A percentile compares a stretch with the other conserved stretches of the same genome.
Conservation (phyloP, 2,329 filamentous ascomycete species). For the Trichoderma gracile region DNA sequence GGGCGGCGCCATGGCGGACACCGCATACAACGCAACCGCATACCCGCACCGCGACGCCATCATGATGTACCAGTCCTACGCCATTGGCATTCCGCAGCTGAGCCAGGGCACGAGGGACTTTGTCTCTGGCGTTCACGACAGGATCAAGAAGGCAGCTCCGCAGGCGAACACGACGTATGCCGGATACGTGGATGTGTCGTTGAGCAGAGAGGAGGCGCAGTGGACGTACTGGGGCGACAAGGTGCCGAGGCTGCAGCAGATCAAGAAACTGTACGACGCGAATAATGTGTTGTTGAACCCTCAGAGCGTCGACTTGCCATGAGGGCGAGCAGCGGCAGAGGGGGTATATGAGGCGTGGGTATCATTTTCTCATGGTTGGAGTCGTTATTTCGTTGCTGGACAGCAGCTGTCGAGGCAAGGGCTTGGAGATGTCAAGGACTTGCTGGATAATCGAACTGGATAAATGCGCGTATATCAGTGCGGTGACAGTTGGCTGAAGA, state of each 20-base stretch:
- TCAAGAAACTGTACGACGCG: constrained; percentile 57
- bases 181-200: constrained; percentile 60
- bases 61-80: constrained; percentile 65
- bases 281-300: constrained; percentile 59
- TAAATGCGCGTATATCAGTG: too few relatives aligned
- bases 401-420: neutral
- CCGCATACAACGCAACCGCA: constrained; percentile 56
- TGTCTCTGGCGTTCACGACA: constrained; percentile 52
- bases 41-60: constrained; percentile 65
- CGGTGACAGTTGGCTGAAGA: too few relatives aligned
- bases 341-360: neutral
- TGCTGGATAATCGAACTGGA: neutral
- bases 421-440: too few relatives aligned
- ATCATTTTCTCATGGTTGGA: neutral
- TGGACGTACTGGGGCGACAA: constrained; percentile 58
- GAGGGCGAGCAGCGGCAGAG: neutral
- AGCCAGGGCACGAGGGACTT: constrained; percentile 51
- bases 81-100: constrained; percentile 50
- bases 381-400: neutral
- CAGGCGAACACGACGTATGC: constrained; percentile 56
- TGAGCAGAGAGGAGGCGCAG: constrained; percentile 47
- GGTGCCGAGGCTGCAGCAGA: constrained; percentile 45
- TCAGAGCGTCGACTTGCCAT: constrained; percentile 48
- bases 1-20: constrained; percentile 61
- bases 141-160: constrained; percentile 42